phyloP scores from a whole-genome alignment of 495 filamentous ascomycete genomes.

The Hypoxylon fragiforme region DNA sequence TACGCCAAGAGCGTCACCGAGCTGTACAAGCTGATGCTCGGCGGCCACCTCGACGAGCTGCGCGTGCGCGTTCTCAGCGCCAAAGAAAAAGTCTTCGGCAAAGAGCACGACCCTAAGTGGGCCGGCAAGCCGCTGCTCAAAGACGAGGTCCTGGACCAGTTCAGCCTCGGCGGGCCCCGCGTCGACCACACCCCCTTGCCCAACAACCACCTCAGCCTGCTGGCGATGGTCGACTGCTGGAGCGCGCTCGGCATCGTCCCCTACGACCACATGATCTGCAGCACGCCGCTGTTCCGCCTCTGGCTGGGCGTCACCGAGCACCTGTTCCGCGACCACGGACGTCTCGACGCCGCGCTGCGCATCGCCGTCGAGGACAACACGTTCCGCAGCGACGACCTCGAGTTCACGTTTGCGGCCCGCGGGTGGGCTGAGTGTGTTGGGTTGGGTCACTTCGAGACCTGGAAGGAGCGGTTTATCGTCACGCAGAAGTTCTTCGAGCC shows the following conservation, averaged over 20 bases:
- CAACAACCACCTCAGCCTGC: constrained; percentile 89
- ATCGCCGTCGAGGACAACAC: constrained; percentile 86
- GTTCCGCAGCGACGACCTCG: constrained; percentile 88
- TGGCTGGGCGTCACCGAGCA: constrained; percentile 98
- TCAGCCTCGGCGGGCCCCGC: constrained; percentile 67
- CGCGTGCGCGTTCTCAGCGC: constrained; percentile 75
- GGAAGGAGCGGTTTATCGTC: constrained; percentile 82
- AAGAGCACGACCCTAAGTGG: constrained; percentile 49
- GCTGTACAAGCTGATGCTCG: constrained; percentile 94
- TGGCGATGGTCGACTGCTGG: constrained; percentile 99
- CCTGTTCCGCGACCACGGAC: constrained; percentile 80
- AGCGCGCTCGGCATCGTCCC: constrained; percentile 88
- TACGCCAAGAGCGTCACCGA: constrained; percentile 93
- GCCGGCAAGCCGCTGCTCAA: constrained; percentile 69
- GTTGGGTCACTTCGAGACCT: constrained; percentile 87
- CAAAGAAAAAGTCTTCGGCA: constrained; percentile 76
- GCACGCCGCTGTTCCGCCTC: constrained; percentile 95
- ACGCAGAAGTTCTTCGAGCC: constrained; percentile 91
- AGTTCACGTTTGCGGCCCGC: constrained; percentile 94
- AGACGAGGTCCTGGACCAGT: constrained; percentile 84
- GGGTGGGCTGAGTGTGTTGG: constrained; percentile 94
- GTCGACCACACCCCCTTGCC: constrained; percentile 57
- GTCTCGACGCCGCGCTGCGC: constrained; percentile 82
- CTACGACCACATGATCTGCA: constrained; percentile 99
- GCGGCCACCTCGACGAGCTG: constrained; percentile 79